Percentiles rank a stretch among this genome's conserved stretches.
Evolutionary conservation across 495 filamentous ascomycete genomes (phyloP).

Genomic region (Hypoxylon lenormandii): DNA sequence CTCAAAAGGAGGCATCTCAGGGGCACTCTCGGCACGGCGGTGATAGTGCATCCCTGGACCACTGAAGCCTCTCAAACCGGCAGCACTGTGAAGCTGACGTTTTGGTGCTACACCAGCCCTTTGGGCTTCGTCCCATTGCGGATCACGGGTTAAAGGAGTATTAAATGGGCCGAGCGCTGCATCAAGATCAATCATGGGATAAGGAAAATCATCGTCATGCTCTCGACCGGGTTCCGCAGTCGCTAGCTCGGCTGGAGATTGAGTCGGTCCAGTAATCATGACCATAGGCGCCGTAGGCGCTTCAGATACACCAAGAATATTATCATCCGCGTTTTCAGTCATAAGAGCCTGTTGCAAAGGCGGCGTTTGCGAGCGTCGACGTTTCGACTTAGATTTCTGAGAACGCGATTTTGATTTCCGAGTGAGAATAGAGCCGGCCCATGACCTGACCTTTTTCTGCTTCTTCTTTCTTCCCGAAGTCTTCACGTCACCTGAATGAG

Average conservation of each 20-base stretch:
- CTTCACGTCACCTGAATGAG: constrained; percentile 59
- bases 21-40: constrained; percentile 90
- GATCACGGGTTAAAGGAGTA: constrained; percentile 72
- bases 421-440: constrained; percentile 81
- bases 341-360: constrained; percentile 44
- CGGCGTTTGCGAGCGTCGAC: constrained; percentile 56
- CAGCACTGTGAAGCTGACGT: constrained; percentile 89
- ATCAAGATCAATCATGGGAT: constrained; percentile 91
- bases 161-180: constrained; percentile 95
- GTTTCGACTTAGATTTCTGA: constrained; percentile 55
- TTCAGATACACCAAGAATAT: constrained; percentile 35
- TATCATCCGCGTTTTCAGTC: constrained; percentile 40
- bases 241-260: constrained; percentile 35
- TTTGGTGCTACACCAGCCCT: constrained; percentile 70
- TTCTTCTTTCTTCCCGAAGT: constrained; percentile 66
- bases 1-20: constrained; percentile 86
- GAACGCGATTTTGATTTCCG: constrained; percentile 68
- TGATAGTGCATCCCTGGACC: constrained; percentile 91
- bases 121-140: constrained; percentile 68
- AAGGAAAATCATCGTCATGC: constrained; percentile 69
- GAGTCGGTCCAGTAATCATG: constrained; percentile 39
- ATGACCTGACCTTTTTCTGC: constrained; percentile 82
- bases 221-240: constrained; percentile 16
- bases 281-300: constrained; percentile 47
- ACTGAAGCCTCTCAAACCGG: constrained; percentile 76